Evolutionary conservation across 2,329 filamentous ascomycete species (phyloP), one percentile per base, ranked within the genome.

Genomic region (Aspergillus fumigatiaffinis): DNA sequence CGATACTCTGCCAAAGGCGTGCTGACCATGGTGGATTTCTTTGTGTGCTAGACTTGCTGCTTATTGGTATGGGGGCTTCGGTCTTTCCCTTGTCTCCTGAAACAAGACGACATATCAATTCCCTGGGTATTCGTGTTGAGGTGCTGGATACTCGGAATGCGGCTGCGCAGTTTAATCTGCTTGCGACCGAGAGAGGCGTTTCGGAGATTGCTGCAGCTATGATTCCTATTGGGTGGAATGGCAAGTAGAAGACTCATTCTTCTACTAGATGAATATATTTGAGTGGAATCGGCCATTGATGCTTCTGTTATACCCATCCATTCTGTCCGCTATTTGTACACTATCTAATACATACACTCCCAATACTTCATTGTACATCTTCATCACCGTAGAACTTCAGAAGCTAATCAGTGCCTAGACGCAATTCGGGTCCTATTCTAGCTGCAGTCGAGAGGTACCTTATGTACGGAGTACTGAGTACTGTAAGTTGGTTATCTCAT

Each of bases 71-170:
- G 3, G 94, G 94, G 0, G 84, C 84, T 21, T 81, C 83, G 21
- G 90, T 94, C 52, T 78, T 87, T 51, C 92, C 92, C 0, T 76
- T 97, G 7, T 90, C 89, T 55, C 89, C 90, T 0, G 82, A 86
- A 64, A 90, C 91, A 47, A 86, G 88, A 65, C 81, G 81, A 57
- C 81, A 86, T 65, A 85, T 99, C 56, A 88, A 87, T 60, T 82
- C 84, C 29, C 75, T 97, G 46, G 94, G 94, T 0, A 89, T 97
- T 65, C 82, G 91, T 56, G 81, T 97, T 4, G 94, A 99, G 69
- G 82, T 97, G 3, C 83, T 93, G 69, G 94, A 97, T 76, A 97
- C 94, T 32, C 82, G 91, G 61, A 97, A 97, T 75, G 94, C 94
- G 8, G 91, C 93, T 1, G 89, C 92, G 35, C 92, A 97, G 73